Conservation (phyloP, 306 rosid genomes). For the Gastrolobium bilobum region DNA sequence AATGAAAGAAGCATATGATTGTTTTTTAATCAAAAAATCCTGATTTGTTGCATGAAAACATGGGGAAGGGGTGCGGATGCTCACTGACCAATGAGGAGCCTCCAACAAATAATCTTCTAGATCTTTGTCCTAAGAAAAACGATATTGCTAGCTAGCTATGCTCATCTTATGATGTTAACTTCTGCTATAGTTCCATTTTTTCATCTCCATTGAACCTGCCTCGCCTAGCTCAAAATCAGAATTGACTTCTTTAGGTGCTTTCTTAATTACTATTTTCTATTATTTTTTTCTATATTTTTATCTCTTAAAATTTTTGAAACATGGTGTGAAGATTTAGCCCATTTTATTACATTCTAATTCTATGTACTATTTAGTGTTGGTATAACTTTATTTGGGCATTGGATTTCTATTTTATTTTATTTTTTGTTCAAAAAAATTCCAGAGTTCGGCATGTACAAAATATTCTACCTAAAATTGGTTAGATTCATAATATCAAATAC, state of each 20-base stretch:
- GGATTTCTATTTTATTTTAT: no score
- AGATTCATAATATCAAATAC: no score
- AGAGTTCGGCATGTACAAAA: no score
- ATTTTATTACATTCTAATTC: no score
- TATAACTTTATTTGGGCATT: no score
- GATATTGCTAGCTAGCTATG: conserved; percentile 33
- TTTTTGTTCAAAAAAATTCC: no score
- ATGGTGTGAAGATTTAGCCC: no score
- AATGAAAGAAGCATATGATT: neutral
- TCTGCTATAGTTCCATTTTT: conserved; percentile 15
- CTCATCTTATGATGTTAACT: conserved; percentile 43
- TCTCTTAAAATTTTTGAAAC: neutral
- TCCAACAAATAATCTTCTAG: conserved; percentile 45
- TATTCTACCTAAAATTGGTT: no score
- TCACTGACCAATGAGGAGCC: conserved; percentile 52
- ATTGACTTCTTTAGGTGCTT: neutral
- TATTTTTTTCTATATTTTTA: neutral
- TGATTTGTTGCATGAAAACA: conserved; percentile 67
- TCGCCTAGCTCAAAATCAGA: neutral
- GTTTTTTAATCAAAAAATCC: conserved; percentile 41
- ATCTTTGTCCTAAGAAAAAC: conserved; percentile 34
- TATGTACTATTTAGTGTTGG: no score
- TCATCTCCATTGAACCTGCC: neutral
- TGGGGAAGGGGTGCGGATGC: conserved; percentile 31
- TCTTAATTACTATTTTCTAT: neutral